A percentile compares a stretch with the other conserved stretches of the same genome.
Evolutionary conservation across 2,329 filamentous ascomycete genomes (phyloP).

Genomic region (Karstenula rhodostoma): DNA sequence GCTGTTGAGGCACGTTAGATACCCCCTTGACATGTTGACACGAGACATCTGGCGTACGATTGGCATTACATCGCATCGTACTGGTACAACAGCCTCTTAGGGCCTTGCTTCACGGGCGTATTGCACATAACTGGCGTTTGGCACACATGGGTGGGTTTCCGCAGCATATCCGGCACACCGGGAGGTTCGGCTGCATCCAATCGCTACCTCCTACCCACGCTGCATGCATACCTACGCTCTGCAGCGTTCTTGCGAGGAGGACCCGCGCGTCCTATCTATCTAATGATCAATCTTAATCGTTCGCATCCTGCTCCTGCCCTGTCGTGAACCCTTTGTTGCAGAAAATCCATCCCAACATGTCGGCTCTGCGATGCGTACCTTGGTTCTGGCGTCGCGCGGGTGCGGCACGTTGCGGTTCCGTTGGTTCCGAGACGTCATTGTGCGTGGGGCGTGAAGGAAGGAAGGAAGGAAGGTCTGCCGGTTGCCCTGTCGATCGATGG

Average conservation of each 20-base stretch:
- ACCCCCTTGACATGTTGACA: background rate
- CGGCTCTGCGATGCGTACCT: background rate
- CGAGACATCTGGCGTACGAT: background rate
- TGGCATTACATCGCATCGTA: background rate
- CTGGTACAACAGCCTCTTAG: background rate
- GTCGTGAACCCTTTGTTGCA: background rate
- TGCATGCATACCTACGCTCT: background rate
- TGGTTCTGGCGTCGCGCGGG: background rate
- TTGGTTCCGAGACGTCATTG: slow-evolving; percentile 10
- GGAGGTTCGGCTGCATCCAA: slow-evolving; percentile 7
- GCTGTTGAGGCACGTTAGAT: slow-evolving; percentile 36
- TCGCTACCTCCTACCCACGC: no score
- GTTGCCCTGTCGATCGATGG: slow-evolving; percentile 8
- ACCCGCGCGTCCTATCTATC: background rate
- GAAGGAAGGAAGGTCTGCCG: slow-evolving; percentile 4
- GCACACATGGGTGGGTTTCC: background rate
- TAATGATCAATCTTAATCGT: slow-evolving; percentile 1
- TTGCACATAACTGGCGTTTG: slow-evolving; percentile 1
- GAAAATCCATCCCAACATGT: background rate
- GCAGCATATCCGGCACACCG: slow-evolving; percentile 8
- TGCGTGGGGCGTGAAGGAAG: slow-evolving; percentile 5
- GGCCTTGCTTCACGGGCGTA: slow-evolving; percentile 4
- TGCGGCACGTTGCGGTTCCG: background rate
- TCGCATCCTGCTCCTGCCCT: background rate
- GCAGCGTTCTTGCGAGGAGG: background rate